These are phyloP conservation scores for Globisporangium ultimum DNA, from an alignment of 352 stramenopile genomes.

Conservation along the genomic window DNA sequence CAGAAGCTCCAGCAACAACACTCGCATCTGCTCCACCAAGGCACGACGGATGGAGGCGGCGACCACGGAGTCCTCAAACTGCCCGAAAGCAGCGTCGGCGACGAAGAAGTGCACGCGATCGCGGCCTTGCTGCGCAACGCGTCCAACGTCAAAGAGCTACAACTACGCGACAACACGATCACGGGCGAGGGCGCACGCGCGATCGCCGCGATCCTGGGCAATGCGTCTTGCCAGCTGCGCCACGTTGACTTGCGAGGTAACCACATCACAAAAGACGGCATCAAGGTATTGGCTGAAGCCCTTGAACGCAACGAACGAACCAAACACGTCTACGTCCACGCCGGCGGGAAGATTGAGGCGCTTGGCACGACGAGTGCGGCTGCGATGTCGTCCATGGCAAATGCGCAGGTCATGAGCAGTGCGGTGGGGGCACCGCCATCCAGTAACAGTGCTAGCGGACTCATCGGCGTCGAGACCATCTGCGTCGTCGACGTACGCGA, in stretches of 20 bases:
- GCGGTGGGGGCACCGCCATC: slow-evolving; percentile 18
- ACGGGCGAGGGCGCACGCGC: slow-evolving; percentile 90
- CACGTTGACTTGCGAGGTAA: slow-evolving; percentile 92
- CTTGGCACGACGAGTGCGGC: slow-evolving; percentile 67
- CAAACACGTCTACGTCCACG: slow-evolving; percentile 96
- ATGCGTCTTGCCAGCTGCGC: slow-evolving; percentile 65
- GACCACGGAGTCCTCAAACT: slow-evolving; percentile 62
- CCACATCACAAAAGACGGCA: slow-evolving; percentile 86
- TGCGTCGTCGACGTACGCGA: slow-evolving; percentile 94
- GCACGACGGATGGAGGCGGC: slow-evolving; percentile 6
- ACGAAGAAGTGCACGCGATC: slow-evolving; percentile 96
- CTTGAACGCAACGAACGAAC: slow-evolving; percentile 91
- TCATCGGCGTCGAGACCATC: slow-evolving; percentile 91
- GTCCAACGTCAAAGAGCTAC: slow-evolving; percentile 91
- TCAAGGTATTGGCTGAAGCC: slow-evolving; percentile 92
- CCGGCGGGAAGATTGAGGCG: slow-evolving; percentile 93
- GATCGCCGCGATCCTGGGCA: slow-evolving; percentile 89
- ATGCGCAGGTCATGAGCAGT: slow-evolving; percentile 45
- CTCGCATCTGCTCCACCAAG: slow-evolving; percentile 5
- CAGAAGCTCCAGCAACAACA: slow-evolving; percentile 1
- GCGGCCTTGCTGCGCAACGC: slow-evolving; percentile 89
- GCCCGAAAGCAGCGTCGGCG: slow-evolving; percentile 87
- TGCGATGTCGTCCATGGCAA: slow-evolving; percentile 28
- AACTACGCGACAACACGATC: slow-evolving; percentile 90
- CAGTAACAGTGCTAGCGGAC: slow-evolving; percentile 19